Conservation (phyloP, 805 yeast genomes). For the Starmerella tilneyi region DNA sequence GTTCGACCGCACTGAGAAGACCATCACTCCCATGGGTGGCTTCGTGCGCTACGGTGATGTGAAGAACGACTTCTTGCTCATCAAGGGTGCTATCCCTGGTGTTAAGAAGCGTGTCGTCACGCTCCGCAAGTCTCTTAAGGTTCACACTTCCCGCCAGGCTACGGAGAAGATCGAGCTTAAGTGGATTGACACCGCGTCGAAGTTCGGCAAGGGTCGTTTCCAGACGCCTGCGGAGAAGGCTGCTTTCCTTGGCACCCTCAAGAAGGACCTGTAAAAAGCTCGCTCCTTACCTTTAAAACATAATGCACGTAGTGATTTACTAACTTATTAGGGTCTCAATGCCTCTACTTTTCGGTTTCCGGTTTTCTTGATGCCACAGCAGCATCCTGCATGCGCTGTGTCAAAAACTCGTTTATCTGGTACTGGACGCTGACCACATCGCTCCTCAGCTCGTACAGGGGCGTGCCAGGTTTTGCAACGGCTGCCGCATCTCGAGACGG, state of each 20-base stretch:
- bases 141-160: conserved; percentile 96
- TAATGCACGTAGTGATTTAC: background rate
- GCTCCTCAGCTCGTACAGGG: conserved; percentile 20
- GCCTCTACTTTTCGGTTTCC: background rate
- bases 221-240: conserved; percentile 99
- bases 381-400: conserved; percentile 17
- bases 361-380: background rate
- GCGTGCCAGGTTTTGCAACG: conserved; percentile 14
- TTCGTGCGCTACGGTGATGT: conserved; percentile 98
- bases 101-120: conserved; percentile 98
- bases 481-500: conserved; percentile 21
- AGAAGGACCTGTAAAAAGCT: conserved; percentile 82
- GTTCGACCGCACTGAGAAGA: conserved; percentile 99
- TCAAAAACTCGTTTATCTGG: conserved; percentile 24
- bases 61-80: conserved; percentile 92
- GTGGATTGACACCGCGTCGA: conserved; percentile 99
- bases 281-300: background rate
- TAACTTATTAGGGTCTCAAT: no score
- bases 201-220: conserved; percentile 99
- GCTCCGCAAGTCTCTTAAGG: conserved; percentile 95
- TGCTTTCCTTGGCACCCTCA: conserved; percentile 98
- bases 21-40: conserved; percentile 99
- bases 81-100: conserved; percentile 99
- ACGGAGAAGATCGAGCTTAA: conserved; percentile 91
- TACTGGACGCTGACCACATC: conserved; percentile 24